These are phyloP conservation scores for Rhizoctonia solani DNA, from an alignment of 1,284 basidiomycete species.

Conservation along the genomic window DNA sequence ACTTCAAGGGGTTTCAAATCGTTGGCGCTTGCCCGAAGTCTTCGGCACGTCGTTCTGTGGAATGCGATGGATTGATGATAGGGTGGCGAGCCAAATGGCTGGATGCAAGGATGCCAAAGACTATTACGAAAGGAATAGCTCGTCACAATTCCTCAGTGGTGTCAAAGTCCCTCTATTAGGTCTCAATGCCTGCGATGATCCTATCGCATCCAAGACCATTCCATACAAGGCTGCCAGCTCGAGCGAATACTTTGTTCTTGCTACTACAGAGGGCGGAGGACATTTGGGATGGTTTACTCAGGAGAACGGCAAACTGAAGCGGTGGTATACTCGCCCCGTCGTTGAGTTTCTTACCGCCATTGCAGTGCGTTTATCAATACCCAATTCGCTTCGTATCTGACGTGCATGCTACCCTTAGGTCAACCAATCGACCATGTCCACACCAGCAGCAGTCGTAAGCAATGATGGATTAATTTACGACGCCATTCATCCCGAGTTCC, in stretches of 20 bases:
- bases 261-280: conserved; percentile 54
- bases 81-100: conserved; percentile 46
- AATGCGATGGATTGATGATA: conserved; percentile 33
- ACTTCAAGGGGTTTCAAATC: conserved; percentile 12
- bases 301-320: conserved; percentile 17
- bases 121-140: conserved; percentile 52
- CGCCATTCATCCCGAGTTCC: conserved; percentile 1
- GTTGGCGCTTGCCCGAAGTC: conserved; percentile 9
- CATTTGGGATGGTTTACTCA: conserved; percentile 60
- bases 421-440: background rate
- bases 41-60: conserved; percentile 12
- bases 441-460: background rate
- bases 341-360: conserved; percentile 17
- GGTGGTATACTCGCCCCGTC: conserved; percentile 34
- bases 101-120: conserved; percentile 48
- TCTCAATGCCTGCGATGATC: conserved; percentile 59
- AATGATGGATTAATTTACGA: conserved; percentile 8
- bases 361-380: background rate
- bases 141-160: conserved; percentile 5
- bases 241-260: conserved; percentile 52
- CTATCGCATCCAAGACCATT: conserved; percentile 47
- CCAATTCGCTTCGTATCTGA: background rate
- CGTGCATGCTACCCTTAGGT: conserved; percentile 11
- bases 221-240: conserved; percentile 42
- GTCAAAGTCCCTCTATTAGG: conserved; percentile 45